These are phyloP conservation scores for Pulveroboletus sp. DNA, from an alignment of 1,284 basidiomycete genomes.

Conservation along the genomic window DNA sequence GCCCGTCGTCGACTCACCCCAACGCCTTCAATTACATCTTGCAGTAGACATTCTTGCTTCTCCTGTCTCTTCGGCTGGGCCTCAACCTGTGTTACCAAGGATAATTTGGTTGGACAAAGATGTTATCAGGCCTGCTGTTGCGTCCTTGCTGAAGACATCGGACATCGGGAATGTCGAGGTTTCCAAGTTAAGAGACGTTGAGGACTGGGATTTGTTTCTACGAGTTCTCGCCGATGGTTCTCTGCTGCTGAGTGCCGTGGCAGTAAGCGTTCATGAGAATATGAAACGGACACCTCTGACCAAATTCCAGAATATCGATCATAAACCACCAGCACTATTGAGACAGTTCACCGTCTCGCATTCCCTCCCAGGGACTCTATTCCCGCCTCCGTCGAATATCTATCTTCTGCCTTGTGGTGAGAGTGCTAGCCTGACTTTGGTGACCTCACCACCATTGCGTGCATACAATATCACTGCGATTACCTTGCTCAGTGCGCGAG, in stretches of 20 bases:
- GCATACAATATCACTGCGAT: slow-evolving; percentile 56
- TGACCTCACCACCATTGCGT: slow-evolving; percentile 60
- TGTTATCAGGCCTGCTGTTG: slow-evolving; percentile 52
- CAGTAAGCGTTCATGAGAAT: slow-evolving; percentile 48
- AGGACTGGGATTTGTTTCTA: slow-evolving; percentile 76
- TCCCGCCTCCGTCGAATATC: slow-evolving; percentile 49
- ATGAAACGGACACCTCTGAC: slow-evolving; percentile 14
- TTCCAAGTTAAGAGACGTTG: slow-evolving; percentile 57
- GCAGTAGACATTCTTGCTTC: slow-evolving; percentile 67
- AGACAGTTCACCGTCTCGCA: slow-evolving; percentile 74
- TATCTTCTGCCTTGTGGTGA: slow-evolving; percentile 53
- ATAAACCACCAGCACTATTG: slow-evolving; percentile 84
- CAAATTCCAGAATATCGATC: slow-evolving; percentile 72
- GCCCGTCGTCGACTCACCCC: slow-evolving; percentile 84
- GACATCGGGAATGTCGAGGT: slow-evolving; percentile 41
- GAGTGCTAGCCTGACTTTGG: slow-evolving; percentile 50
- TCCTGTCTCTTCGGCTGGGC: slow-evolving; percentile 38
- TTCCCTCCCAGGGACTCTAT: slow-evolving; percentile 51
- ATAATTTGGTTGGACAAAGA: slow-evolving; percentile 67
- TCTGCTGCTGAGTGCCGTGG: slow-evolving; percentile 69
- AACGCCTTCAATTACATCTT: slow-evolving; percentile 82
- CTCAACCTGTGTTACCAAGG: slow-evolving; percentile 36
- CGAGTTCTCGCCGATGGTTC: slow-evolving; percentile 74
- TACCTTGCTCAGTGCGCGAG: slow-evolving; percentile 60
- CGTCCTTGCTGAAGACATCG: slow-evolving; percentile 37